Evolutionary conservation across 1,284 basidiomycete genomes (phyloP), one percentile per base, ranked within the genome.

Genomic region (Fomitopsis pinicola): DNA sequence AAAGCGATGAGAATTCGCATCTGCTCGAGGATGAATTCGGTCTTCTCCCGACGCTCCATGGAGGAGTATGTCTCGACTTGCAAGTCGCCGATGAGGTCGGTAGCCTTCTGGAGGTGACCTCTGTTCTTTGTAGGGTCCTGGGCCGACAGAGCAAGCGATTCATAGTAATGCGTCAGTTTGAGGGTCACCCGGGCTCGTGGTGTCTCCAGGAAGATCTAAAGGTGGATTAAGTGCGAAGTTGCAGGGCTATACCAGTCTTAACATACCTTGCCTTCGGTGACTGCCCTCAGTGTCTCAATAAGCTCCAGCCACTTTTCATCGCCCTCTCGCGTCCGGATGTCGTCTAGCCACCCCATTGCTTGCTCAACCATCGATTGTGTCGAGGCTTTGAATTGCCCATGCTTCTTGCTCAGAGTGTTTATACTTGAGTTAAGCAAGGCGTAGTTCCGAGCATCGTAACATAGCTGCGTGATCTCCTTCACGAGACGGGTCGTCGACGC

Each of bases 41-140:
- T 97, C 82, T 99, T 99, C 77, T 99, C 97, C 69, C 93, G 80
- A 65, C 96, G 88, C 68, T 98, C 94, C 97, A 99, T 98, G 14
- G 92, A 95, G 28, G 95, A 97, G 73, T 98, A 99, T 2, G 97
- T 99, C 78, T 99, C 97, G 50, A 99, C 96, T 77, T 98, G 95
- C 0, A 99, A 86, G 59, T 99, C 97, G 57, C 91, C 92, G 64
- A 99, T 82, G 36, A 98, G 79, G 66, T 97, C 95, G 0, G 94
- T 96, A 0, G 94, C 92, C 0, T 86, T 89, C 68, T 91, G 86
- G 44, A 94, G 76, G 58, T 89, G 85, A 67, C 92, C 84, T 71
- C 86, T 86, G 48, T 78, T 69, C 6, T 80, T 71, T 10, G 82
- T 73, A 5, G 83, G 68, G 42, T 79, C 75, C 2, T 81, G 77